Evolutionary conservation across 2,329 filamentous ascomycete species (phyloP).

Genomic region (Alternaria atra): DNA sequence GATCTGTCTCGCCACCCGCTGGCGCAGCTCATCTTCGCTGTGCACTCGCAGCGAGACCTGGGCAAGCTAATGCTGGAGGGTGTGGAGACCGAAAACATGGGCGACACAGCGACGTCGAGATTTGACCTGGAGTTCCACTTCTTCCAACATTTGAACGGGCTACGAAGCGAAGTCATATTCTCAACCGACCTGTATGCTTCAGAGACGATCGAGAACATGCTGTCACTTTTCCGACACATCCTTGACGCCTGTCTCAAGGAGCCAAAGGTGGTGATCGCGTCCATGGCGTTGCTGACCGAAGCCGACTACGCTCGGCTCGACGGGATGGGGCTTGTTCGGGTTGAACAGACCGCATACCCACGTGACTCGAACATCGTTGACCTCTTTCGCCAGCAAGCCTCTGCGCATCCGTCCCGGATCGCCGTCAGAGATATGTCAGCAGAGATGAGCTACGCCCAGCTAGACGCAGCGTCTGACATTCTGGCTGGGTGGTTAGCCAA

Average conservation of each 20-base stretch:
- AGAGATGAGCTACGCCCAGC: constrained; percentile 19
- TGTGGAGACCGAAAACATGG: background rate
- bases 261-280: no score
- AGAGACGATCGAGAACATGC: constrained; percentile 13
- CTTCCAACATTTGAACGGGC: background rate
- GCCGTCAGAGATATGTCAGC: constrained; percentile 18
- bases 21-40: background rate
- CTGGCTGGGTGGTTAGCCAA: constrained; percentile 9
- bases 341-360: no score
- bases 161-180: background rate
- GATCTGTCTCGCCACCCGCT: constrained; percentile 8
- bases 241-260: constrained; percentile 8
- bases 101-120: background rate
- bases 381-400: constrained; percentile 11
- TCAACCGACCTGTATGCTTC: constrained; percentile 10
- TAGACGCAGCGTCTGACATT: constrained; percentile 10
- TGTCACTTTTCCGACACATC: constrained; percentile 7
- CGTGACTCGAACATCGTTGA: constrained; percentile 10
- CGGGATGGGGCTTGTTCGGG: no score
- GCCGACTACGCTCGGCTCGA: no score
- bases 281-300: no score
- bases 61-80: background rate
- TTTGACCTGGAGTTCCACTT: constrained; percentile 11
- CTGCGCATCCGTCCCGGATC: background rate
- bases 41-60: constrained; percentile 2